Evolutionary conservation across 2,329 filamentous ascomycete genomes (phyloP).

Genomic region (Neurospora sp.): DNA sequence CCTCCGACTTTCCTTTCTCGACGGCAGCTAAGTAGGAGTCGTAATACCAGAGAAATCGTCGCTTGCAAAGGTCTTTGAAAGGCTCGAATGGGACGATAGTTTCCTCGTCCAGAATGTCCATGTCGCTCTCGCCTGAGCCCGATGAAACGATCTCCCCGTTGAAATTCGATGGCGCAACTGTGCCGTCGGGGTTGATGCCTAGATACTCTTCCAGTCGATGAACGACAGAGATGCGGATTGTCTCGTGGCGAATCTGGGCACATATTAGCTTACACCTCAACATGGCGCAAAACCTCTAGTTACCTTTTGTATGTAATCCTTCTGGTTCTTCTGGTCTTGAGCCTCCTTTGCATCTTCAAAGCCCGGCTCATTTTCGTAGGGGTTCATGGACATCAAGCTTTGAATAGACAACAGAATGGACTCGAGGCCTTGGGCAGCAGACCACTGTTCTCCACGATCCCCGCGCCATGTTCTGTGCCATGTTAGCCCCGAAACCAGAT

Average conservation of each 20-base stretch:
- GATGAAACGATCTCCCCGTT: conserved; percentile 23
- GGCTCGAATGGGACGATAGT: conserved; percentile 59
- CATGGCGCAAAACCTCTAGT: background rate
- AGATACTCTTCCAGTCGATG: conserved; percentile 75
- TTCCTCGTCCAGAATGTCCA: conserved; percentile 41
- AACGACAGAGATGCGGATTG: conserved; percentile 75
- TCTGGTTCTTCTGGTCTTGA: conserved; percentile 63
- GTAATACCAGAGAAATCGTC: conserved; percentile 92
- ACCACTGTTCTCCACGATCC: conserved; percentile 88
- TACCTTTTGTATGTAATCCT: conserved; percentile 71
- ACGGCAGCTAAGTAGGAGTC: conserved; percentile 72
- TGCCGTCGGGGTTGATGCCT: conserved; percentile 46
- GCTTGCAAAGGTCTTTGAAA: conserved; percentile 84
- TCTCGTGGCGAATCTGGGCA: conserved; percentile 76
- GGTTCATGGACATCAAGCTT: conserved; percentile 86
- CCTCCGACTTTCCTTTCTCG: conserved; percentile 51
- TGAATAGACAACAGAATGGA: conserved; percentile 93
- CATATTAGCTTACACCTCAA: conserved; percentile 7
- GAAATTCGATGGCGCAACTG: conserved; percentile 24
- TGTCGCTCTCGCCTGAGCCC: conserved; percentile 30
- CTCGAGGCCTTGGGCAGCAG: conserved; percentile 86
- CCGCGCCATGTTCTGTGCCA: conserved; percentile 81
- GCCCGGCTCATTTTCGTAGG: conserved; percentile 93
- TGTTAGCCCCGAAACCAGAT: conserved; percentile 15
- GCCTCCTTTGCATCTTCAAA: conserved; percentile 66